Percentiles rank a stretch among this genome's conserved stretches.
These are phyloP conservation scores for Globisporangium nunn DNA, from an alignment of 352 stramenopile genomes.

Conservation along the genomic window DNA sequence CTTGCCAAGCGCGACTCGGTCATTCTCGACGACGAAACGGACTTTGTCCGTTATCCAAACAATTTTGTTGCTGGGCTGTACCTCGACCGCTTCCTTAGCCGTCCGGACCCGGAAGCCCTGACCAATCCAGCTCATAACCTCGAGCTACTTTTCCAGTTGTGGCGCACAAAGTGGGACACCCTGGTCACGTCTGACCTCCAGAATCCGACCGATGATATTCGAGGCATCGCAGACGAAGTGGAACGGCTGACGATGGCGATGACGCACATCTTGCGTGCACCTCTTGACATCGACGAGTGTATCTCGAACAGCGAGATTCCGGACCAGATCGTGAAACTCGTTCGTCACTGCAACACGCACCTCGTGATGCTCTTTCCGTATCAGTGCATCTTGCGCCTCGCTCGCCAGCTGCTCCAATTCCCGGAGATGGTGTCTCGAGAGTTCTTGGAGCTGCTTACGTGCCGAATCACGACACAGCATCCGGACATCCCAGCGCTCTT, in stretches of 20 bases:
- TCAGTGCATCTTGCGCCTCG: slow-evolving; percentile 52
- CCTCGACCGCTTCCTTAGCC: slow-evolving; percentile 63
- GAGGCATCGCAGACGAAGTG: slow-evolving; percentile 36
- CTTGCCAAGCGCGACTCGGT: slow-evolving; percentile 74
- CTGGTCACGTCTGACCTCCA: slow-evolving; percentile 59
- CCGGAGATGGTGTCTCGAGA: slow-evolving; percentile 55
- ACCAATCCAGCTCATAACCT: slow-evolving; percentile 78
- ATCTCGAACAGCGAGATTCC: slow-evolving; percentile 63
- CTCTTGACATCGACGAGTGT: slow-evolving; percentile 59
- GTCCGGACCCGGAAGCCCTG: slow-evolving; percentile 59
- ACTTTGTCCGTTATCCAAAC: slow-evolving; percentile 49
- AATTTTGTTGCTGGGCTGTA: slow-evolving; percentile 75
- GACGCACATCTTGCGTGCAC: slow-evolving; percentile 55
- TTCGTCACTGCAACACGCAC: slow-evolving; percentile 69
- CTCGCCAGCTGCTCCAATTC: slow-evolving; percentile 59
- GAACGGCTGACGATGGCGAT: slow-evolving; percentile 72
- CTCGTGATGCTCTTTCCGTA: slow-evolving; percentile 71
- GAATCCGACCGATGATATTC: slow-evolving; percentile 47
- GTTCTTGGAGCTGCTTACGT: slow-evolving; percentile 69
- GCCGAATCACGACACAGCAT: slow-evolving; percentile 61
- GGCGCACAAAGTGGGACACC: slow-evolving; percentile 46
- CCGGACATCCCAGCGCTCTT: slow-evolving; percentile 57
- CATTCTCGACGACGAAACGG: slow-evolving; percentile 54
- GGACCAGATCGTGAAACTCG: slow-evolving; percentile 64
- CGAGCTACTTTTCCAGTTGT: slow-evolving; percentile 66